Evolutionary conservation across 2,329 filamentous ascomycete species (phyloP), one percentile per base, ranked within the genome.

Genomic region (Pseudogymnoascus sp.): DNA sequence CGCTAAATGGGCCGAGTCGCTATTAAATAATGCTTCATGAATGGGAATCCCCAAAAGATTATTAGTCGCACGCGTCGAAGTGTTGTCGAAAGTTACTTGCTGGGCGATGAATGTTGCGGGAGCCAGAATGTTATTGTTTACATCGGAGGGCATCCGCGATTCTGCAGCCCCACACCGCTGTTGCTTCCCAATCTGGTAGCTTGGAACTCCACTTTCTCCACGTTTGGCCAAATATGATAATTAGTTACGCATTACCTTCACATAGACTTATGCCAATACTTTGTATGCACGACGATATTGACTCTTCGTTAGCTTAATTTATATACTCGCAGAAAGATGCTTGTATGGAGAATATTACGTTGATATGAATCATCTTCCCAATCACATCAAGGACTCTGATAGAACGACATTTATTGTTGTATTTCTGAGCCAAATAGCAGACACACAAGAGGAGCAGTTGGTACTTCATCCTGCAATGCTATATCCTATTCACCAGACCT

Each of bases 101-200:
- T 57, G 47, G 26, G 47, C 47, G 47, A 19, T 57, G 26, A 13
- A 13, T 57, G 47, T 57, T 57, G 47, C 47, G 47, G 47, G 47
- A 57, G 47, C 47, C 47, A 57, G 47, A n/a, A 57, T 57, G 47
- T 57, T 57, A 57, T 57, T 57, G 47, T 57, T 57, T 57, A 57
- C 47, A 57, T 57, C n/a, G 47, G 26, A 57, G 47, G 47, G 26
- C 26, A 57, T 19, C 47, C 47, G 47, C 26, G 47, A 57, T 57
- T 57, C 47, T 57, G 47, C 47, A 57, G 47, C 47, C 47, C 47
- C 47, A 57, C 47, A 57, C 47, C 47, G 47, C 47, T 15, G n/a
- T 33, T 33, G 47, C 26, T 57, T 31, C 47, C 47, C n/a, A 57
- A 57, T 57, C 47, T 57, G n/a, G 47, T 19, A 57, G 26, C 47